Conservation (phyloP, 2,329 filamentous ascomycete genomes). For the Fusarium acutatum region DNA sequence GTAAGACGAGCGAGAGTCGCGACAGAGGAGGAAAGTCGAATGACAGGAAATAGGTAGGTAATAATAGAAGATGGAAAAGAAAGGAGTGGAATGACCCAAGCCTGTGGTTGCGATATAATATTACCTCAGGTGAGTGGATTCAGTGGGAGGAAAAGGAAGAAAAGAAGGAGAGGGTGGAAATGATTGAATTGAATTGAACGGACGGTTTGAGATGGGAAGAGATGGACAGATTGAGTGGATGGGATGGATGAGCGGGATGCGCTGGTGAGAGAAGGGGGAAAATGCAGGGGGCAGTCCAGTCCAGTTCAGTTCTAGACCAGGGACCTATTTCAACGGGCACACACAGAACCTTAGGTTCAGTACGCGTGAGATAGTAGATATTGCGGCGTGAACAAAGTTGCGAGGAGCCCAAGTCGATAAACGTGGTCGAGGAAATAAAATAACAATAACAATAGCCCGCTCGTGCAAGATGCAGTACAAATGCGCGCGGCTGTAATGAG, state of each 20-base stretch:
- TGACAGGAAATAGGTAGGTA: slow-evolving; percentile 32
- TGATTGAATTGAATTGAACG: slow-evolving; percentile 31
- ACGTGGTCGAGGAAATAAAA: background rate
- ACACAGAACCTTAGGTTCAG: background rate
- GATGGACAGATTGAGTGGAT: slow-evolving; percentile 30
- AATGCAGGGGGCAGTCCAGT: slow-evolving; percentile 2
- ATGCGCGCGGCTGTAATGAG: slow-evolving; percentile 24
- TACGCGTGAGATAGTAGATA: slow-evolving; percentile 8
- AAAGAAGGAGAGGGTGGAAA: slow-evolving; percentile 27
- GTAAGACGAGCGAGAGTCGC: slow-evolving; percentile 16
- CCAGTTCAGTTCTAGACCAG: slow-evolving; percentile 21
- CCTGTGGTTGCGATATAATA: slow-evolving; percentile 25
- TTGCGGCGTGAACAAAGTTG: slow-evolving; percentile 2
- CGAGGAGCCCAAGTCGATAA: background rate
- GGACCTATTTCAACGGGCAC: slow-evolving; percentile 1
- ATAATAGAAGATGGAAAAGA: slow-evolving; percentile 28
- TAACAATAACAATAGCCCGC: slow-evolving; percentile 2
- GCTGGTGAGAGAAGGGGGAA: slow-evolving; percentile 31
- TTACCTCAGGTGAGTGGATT: slow-evolving; percentile 17
- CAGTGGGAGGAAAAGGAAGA: slow-evolving; percentile 28
- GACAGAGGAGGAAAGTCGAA: slow-evolving; percentile 17
- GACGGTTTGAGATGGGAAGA: slow-evolving; percentile 31
- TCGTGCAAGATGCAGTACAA: slow-evolving; percentile 5
- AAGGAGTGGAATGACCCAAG: slow-evolving; percentile 38
- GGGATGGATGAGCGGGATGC: slow-evolving; percentile 22